Percentiles rank a stretch among this genome's conserved stretches.
Evolutionary conservation across 768 basidiomycete species (phyloP).

Genomic region (Russula vinacea): DNA sequence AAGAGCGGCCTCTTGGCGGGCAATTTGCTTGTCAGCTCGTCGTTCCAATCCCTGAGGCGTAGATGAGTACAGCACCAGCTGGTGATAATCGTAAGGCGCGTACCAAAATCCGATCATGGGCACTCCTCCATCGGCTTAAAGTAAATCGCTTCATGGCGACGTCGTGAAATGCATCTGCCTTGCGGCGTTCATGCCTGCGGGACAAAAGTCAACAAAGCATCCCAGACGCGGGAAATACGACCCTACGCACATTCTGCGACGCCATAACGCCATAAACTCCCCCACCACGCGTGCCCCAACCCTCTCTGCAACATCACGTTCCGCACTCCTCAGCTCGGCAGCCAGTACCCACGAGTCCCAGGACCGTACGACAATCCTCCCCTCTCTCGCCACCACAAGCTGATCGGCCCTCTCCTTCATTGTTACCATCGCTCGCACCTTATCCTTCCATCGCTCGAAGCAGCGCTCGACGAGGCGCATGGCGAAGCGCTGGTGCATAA

Average conservation of each 20-base stretch:
- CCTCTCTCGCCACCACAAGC: constrained; percentile 36
- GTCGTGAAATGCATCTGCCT: constrained; percentile 46
- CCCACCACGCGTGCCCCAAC: constrained; percentile 50
- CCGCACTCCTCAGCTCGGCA: constrained; percentile 44
- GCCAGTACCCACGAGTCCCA: constrained; percentile 61
- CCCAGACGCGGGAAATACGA: neutral
- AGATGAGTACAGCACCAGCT: constrained; percentile 8
- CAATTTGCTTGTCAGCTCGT: constrained; percentile 54
- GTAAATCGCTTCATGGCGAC: constrained; percentile 44
- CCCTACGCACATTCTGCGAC: constrained; percentile 48
- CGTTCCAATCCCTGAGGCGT: constrained; percentile 49
- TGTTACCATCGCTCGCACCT: constrained; percentile 41
- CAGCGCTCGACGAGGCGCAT: constrained; percentile 44
- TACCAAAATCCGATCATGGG: constrained; percentile 51
- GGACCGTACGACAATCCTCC: constrained; percentile 39
- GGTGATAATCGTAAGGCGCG: constrained; percentile 33
- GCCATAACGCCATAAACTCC: constrained; percentile 55
- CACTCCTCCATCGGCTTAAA: constrained; percentile 55
- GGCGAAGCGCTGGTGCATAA: constrained; percentile 52
- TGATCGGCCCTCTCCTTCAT: constrained; percentile 51
- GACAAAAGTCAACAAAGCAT: constrained; percentile 16
- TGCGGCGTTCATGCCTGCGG: constrained; percentile 44
- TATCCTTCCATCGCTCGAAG: constrained; percentile 54
- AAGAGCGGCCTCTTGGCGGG: constrained; percentile 56
- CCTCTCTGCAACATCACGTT: constrained; percentile 45